These are phyloP conservation scores for Trichomonas gallinae DNA, from an alignment of 208 protist genomes.

Conservation along the genomic window DNA sequence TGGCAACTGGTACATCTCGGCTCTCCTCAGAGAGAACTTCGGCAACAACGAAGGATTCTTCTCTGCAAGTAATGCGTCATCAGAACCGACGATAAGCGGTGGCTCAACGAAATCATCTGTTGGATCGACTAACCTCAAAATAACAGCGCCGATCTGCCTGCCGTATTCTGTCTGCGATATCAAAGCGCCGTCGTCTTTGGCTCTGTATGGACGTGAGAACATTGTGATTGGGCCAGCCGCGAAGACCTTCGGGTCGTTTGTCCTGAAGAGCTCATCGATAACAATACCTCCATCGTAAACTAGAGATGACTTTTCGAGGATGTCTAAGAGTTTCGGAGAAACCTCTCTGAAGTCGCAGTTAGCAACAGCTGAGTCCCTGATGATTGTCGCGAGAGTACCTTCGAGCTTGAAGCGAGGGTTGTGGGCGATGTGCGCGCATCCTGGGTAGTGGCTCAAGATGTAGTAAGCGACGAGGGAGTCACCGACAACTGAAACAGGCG, in stretches of 20 bases:
- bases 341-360: constrained; percentile 19
- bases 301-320: neutral
- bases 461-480: neutral
- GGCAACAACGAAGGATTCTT: neutral
- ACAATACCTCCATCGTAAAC: constrained; percentile 21
- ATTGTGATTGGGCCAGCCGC: neutral
- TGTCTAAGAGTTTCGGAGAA: neutral
- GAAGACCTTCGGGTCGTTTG: neutral
- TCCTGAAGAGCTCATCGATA: constrained; percentile 4
- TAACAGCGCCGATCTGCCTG: neutral
- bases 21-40: neutral
- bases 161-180: constrained; percentile 22
- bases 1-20: neutral
- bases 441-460: neutral
- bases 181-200: neutral
- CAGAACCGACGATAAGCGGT: constrained; percentile 6
- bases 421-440: neutral
- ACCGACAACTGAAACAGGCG: neutral
- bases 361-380: neutral
- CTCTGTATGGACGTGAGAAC: neutral
- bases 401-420: constrained; percentile 8
- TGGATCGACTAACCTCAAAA: constrained; percentile 9
- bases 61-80: neutral
- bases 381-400: neutral
- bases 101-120: neutral